These are phyloP conservation scores for Coemansia sp. DNA, from an alignment of 192 early-diverging fungal species.

Conservation along the genomic window DNA sequence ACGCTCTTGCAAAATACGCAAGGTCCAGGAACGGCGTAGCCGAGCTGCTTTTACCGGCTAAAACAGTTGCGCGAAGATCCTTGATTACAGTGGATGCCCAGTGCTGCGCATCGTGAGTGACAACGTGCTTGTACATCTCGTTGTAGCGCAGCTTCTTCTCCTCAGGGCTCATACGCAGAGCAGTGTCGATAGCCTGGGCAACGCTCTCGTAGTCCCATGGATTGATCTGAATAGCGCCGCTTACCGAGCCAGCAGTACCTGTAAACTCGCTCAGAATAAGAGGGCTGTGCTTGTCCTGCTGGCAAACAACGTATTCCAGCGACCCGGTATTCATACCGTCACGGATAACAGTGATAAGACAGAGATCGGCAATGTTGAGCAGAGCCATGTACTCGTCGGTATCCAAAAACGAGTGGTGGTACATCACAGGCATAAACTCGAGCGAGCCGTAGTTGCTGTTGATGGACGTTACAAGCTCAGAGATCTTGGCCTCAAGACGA, in stretches of 20 bases:
- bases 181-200: constrained; percentile 86
- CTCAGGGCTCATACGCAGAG: constrained; percentile 73
- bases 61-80: constrained; percentile 62
- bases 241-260: constrained; percentile 89
- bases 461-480: constrained; percentile 89
- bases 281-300: constrained; percentile 80
- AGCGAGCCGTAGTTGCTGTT: constrained; percentile 94
- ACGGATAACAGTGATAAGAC: constrained; percentile 84
- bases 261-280: constrained; percentile 96
- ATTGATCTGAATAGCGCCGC: constrained; percentile 83
- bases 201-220: constrained; percentile 94
- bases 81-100: constrained; percentile 86
- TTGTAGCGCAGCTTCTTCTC: constrained; percentile 59
- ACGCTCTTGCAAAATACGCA: constrained; percentile 24
- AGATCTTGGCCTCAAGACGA: constrained; percentile 78
- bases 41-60: constrained; percentile 37
- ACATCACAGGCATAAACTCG: constrained; percentile 92
- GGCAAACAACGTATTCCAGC: constrained; percentile 92
- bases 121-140: constrained; percentile 80
- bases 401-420: constrained; percentile 86
- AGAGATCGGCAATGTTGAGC: constrained; percentile 89
- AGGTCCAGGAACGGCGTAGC: constrained; percentile 35
- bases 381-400: constrained; percentile 95
- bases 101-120: constrained; percentile 75
- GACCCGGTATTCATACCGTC: constrained; percentile 99